Base-by-base conservation (phyloP, 2,329 filamentous ascomycete species). In the Thielaviopsis populi region DNA sequence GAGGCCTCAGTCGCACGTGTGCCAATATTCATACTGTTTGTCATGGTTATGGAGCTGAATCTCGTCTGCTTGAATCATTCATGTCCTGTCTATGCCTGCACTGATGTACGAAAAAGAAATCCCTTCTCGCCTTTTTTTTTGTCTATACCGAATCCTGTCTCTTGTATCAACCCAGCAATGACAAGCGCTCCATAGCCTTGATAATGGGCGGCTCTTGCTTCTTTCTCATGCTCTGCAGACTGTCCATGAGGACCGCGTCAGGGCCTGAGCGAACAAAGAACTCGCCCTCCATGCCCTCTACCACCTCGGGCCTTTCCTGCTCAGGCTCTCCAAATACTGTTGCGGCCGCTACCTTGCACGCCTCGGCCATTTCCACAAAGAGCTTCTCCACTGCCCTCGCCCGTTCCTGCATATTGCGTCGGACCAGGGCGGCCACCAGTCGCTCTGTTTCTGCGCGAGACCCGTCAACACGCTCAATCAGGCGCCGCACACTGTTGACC, bases 391-490 rank as follows among this genome's bases (percentile, higher is more conserved):
- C 82, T 6, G 89, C 87, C 15, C 84, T 79, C 3, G 91, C 94
- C 60, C 91, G 81, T 77, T 97, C 94, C 54, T 88, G 80, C 94
- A 97, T 97, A 22, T 83, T 83, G 41, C 94, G 78, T 64, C 91
- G 81, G 67, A 91, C 78, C 65, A 97, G 76, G 0, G 87, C 91
- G 68, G 88, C 84, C 0, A 96, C 81, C 7, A 97, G 78, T 17
- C 85, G 76, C 70, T 84, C 81, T 0, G 89, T 83, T 72, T 99
- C 94, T 0, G 82, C 79, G 61, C 84, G 81, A 2, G 86, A 80
- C 24, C 78, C 79, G 72, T 91, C 90, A 24, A 96, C 83, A 42
- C 91, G 81, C 72, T 95, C 90, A 15, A 96, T 83, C 41, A 99
- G 79, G 27, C 94, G 80, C 13, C 86, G 83, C 42, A 97, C 85